These are phyloP conservation scores for Tolypocladium endophyticum DNA, from an alignment of 2,329 filamentous ascomycete species.

Conservation along the genomic window DNA sequence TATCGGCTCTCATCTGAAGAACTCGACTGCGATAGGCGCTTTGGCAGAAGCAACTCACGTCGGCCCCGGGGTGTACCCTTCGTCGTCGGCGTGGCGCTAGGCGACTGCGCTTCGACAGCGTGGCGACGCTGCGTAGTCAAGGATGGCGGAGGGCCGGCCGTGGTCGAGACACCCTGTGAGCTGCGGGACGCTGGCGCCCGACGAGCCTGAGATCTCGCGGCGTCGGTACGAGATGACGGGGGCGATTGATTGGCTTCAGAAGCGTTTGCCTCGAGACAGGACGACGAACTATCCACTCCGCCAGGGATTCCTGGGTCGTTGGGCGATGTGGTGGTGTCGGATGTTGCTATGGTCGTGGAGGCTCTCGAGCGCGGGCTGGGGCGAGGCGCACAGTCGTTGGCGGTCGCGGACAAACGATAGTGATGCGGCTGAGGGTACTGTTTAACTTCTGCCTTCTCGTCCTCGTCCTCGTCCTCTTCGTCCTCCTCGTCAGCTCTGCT, in stretches of 20 bases:
- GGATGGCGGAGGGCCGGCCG: slow-evolving; percentile 18
- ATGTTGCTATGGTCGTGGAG: neutral
- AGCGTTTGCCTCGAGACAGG: slow-evolving; percentile 9
- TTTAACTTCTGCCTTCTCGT: neutral
- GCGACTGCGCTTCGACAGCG: slow-evolving; percentile 15
- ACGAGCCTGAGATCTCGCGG: slow-evolving; percentile 21
- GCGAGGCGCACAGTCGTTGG: neutral
- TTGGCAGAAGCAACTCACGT: slow-evolving; percentile 36
- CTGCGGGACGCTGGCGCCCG: slow-evolving; percentile 27
- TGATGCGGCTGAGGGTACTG: neutral
- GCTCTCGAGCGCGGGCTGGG: neutral
- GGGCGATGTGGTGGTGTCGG: slow-evolving; percentile 2
- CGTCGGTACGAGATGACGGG: slow-evolving; percentile 13
- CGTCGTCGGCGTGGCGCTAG: slow-evolving; percentile 10
- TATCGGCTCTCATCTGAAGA: slow-evolving; percentile 37
- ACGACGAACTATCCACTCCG: slow-evolving; percentile 6
- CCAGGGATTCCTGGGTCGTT: neutral
- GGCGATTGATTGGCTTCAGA: slow-evolving; percentile 10
- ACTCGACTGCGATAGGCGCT: slow-evolving; percentile 25
- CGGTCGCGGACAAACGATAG: neutral
- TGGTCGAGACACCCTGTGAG: slow-evolving; percentile 22
- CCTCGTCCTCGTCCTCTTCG: neutral
- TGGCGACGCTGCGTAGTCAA: slow-evolving; percentile 22
- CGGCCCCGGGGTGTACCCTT: slow-evolving; percentile 24
- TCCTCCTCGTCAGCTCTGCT: neutral